A percentile compares a stretch with the other conserved stretches of the same genome.
Conservation (phyloP, 805 yeast genomes). For the Lachancea meyersii region DNA sequence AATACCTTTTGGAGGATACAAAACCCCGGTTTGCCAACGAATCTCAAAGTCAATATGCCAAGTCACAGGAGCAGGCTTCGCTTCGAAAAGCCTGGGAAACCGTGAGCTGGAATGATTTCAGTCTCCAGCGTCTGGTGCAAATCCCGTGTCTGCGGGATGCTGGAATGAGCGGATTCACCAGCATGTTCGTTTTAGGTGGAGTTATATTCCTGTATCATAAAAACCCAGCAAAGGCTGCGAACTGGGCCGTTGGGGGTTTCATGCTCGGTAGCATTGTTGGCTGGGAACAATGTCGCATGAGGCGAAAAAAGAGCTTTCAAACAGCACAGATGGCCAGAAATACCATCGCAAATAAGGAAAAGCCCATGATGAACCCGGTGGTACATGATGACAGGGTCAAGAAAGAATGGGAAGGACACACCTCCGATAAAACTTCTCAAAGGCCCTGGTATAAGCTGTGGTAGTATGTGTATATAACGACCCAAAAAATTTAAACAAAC, state of each 20-base stretch:
- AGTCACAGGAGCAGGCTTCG: slow-evolving; percentile 28
- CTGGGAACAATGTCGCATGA: slow-evolving; percentile 87
- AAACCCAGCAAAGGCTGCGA: slow-evolving; percentile 53
- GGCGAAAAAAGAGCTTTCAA: slow-evolving; percentile 57
- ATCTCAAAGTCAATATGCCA: slow-evolving; percentile 20
- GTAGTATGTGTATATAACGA: slow-evolving; percentile 13
- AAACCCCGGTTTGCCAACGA: slow-evolving; percentile 36
- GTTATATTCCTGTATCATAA: slow-evolving; percentile 64
- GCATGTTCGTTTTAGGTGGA: slow-evolving; percentile 63
- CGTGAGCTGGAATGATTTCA: slow-evolving; percentile 46
- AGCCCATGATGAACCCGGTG: slow-evolving; percentile 32
- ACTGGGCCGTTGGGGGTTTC: slow-evolving; percentile 82
- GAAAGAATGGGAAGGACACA: slow-evolving; percentile 21
- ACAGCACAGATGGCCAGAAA: slow-evolving; percentile 66
- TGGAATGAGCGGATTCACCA: slow-evolving; percentile 65
- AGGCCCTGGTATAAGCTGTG: slow-evolving; percentile 32
- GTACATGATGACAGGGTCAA: slow-evolving; percentile 20
- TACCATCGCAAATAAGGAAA: slow-evolving; percentile 34
- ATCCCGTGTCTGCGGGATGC: slow-evolving; percentile 82
- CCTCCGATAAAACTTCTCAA: slow-evolving; percentile 2
- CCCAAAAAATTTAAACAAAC: too few species aligned
- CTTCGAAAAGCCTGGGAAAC: slow-evolving; percentile 37
- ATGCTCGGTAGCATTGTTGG: slow-evolving; percentile 73
- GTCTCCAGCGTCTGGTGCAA: slow-evolving; percentile 41
- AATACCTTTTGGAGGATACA: slow-evolving; percentile 37